Base-by-base conservation (phyloP, 2,329 filamentous ascomycete species). In the Paracoccidioides lutzii region DNA sequence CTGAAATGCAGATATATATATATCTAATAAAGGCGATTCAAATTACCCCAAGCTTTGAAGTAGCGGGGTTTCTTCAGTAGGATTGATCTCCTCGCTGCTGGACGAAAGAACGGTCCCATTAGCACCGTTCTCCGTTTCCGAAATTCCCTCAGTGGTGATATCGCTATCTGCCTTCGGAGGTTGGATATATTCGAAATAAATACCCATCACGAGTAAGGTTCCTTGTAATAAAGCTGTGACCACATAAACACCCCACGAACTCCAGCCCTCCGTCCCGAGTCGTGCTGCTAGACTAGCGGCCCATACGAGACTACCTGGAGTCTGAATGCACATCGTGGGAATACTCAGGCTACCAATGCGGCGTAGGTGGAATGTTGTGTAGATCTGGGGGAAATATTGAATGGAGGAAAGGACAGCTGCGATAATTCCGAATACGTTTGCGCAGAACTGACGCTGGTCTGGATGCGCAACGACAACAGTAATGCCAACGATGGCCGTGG, bases 311-410 rank as follows among this genome's bases (percentile, higher is more conserved):
- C 89, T 90, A 0, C 93, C 93, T 0, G 93, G 93, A 0, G 91
- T 96, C 70, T 98, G 93, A 38, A 98, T 95, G 67, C 87, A 87
- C 90, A 98, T 97, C 86, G 96, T 97, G 4, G 89, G 85, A 56
- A 98, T 93, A 65, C 89, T 95, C 63, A 98, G 74, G 68, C 90
- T 95, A 55, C 90, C 90, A 1, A 95, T 86, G 64, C 90, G 85
- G 67, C 91, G 87, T 57, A 96, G 76, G 53, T 77, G 80, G 73
- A 88, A 94, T 0, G 93, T 98, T 53, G 87, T 96, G 74, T 84
- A 90, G 60, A 98, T 95, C 72, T 98, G 93, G 0, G 93, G 93
- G 14, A 98, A 76, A 71, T 97, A 98, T 72, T 98, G 93, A 28
- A 97, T 80, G 0, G 82, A 85, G 0, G 93, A 88, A 4, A 98